Evolutionary conservation across 1,139 yeast species (phyloP).

Genomic region (Candida sp.): DNA sequence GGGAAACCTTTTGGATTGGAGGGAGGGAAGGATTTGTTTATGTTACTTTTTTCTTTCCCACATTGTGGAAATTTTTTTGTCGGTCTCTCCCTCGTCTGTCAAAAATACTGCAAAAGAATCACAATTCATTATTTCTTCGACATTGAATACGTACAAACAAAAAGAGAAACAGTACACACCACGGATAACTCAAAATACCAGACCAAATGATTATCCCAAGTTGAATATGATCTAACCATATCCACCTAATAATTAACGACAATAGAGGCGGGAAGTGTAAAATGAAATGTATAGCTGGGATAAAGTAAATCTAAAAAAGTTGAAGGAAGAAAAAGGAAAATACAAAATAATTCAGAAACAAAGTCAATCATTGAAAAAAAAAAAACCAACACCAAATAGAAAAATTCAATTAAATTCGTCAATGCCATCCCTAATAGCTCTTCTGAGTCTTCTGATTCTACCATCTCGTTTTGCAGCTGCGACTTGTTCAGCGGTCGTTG

Average conservation of each 20-base stretch:
- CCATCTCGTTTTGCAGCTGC: not conserved
- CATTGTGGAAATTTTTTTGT: too few species aligned
- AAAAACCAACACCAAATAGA: not conserved
- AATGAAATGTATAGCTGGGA: not conserved
- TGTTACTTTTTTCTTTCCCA: too few species aligned
- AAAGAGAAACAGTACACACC: not conserved
- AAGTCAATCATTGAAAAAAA: not conserved
- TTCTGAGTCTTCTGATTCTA: slow-evolving; percentile 2
- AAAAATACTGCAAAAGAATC: too few species aligned
- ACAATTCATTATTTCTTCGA: not conserved
- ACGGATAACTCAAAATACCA: not conserved
- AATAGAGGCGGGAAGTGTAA: slow-evolving; percentile 1
- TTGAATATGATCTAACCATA: not conserved
- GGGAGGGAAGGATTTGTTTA: not conserved
- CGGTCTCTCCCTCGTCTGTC: too few species aligned
- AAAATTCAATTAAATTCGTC: slow-evolving; percentile 7
- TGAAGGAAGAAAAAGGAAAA: not conserved
- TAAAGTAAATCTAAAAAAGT: not conserved
- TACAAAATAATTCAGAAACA: not conserved
- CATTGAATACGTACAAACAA: not conserved
- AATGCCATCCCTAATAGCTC: slow-evolving; percentile 8
- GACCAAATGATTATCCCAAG: not conserved
- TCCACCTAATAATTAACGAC: slow-evolving; percentile 1
- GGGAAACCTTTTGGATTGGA: not conserved
- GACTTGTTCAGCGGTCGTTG: too few species aligned